Base-by-base conservation (phyloP, 2,329 filamentous ascomycete species). In the Trichoderma sp. region DNA sequence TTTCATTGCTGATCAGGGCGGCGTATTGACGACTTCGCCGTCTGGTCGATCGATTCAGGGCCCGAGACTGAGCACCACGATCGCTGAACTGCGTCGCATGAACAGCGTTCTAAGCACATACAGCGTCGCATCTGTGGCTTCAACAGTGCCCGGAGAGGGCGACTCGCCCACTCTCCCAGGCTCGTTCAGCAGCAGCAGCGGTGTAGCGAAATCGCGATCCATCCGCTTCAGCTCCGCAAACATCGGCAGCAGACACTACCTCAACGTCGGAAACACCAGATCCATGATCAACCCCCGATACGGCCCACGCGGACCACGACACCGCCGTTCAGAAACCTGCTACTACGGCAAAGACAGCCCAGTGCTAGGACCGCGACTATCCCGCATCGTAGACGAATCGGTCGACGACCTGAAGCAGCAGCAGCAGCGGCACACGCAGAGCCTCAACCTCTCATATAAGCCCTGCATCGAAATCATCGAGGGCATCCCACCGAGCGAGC, bases 81-180 rank as follows among this genome's bases (percentile, higher is more conserved):
- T 87, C 34, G 80, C 81, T 19, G 82, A 86, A 74, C 81, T 88
- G 67, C 81, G 86, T 10, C 80, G 85, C 60, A 87, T 87, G 84
- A 87, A 88, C 77, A 86, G 83, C 75, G 76, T 82, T 64, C 72
- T 85, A 53, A 84, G 81, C 72, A 78, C 80, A 2, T 78, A 80
- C 66, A 84, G 82, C 76, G 74, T 75, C 19, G 77, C 78, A 1
- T 81, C 82, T 0, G 71, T 78, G 52, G 72, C 73, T 1, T 80
- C 76, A 8, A 72, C 73, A 15, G n/a, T 67, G 67, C 59, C 70
- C 17, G 70, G 64, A 56, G 78, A 77, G 10, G 71, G 72, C 0
- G 76, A 78, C 10, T 82, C 80, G 48, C 79, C 80, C 2, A 81
- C 80, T 9, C 70, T 83, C 19, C 78, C 80, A 0, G 74, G 71